Evolutionary conservation across 2,329 filamentous ascomycete species (phyloP).

Genomic region (Thelonectria blattea): DNA sequence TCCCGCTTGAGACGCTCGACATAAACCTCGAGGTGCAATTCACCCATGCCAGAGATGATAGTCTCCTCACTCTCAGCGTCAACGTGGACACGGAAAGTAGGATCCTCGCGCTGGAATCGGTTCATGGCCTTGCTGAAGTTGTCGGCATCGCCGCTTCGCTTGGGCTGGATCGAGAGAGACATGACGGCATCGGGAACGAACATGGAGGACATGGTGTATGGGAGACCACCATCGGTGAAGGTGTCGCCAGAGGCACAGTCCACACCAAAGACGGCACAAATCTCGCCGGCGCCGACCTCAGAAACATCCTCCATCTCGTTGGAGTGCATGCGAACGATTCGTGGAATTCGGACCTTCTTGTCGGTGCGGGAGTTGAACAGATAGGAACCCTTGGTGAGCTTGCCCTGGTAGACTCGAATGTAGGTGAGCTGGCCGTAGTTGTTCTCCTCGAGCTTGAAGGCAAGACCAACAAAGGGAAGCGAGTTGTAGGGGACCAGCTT

Average conservation of each 20-base stretch:
- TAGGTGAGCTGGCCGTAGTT: conserved; percentile 98
- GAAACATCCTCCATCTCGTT: conserved; percentile 98
- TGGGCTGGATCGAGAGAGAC: conserved; percentile 95
- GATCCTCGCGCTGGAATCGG: conserved; percentile 97
- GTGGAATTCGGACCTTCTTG: conserved; percentile 95
- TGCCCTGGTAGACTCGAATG: conserved; percentile 96
- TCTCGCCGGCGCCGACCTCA: conserved; percentile 94
- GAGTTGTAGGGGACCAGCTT: conserved; percentile 93
- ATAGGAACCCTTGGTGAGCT: conserved; percentile 84
- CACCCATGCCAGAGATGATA: conserved; percentile 98
- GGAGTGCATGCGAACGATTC: conserved; percentile 98
- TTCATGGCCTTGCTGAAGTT: conserved; percentile 99
- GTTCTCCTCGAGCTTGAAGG: conserved; percentile 99
- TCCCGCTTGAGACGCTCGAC: conserved; percentile 95
- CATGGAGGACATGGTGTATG: conserved; percentile 98
- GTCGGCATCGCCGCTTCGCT: conserved; percentile 86
- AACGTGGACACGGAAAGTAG: conserved; percentile 93
- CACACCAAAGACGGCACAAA: conserved; percentile 97
- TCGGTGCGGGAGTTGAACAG: conserved; percentile 93
- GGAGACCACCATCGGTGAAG: conserved; percentile 91
- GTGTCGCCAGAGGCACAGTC: conserved; percentile 98
- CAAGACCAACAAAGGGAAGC: conserved; percentile 90
- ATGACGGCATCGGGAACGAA: conserved; percentile 98
- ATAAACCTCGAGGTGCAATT: conserved; percentile 96
- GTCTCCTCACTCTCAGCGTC: conserved; percentile 94